These are phyloP conservation scores for Hypoxylon fragiforme DNA, from an alignment of 495 filamentous ascomycete species.

Conservation along the genomic window DNA sequence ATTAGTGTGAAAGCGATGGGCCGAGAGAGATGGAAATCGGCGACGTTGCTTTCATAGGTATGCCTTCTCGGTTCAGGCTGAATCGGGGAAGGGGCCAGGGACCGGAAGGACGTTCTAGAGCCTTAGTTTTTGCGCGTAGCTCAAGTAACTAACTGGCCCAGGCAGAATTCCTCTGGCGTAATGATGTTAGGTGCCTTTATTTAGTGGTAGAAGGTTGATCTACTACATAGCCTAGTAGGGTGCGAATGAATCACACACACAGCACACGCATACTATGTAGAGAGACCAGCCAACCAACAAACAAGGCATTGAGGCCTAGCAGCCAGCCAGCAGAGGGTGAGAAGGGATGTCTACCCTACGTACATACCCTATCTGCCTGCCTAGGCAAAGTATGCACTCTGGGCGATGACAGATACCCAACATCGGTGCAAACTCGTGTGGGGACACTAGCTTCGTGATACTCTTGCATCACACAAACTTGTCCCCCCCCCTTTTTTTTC, in stretches of 20 bases:
- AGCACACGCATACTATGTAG: too few relatives aligned
- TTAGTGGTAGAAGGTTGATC: too few relatives aligned
- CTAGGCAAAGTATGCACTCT: neutral
- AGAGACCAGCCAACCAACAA: too few relatives aligned
- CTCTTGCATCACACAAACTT: neutral
- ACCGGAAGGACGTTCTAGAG: slow-evolving; percentile 7
- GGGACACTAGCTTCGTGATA: neutral
- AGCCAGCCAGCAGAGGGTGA: too few relatives aligned
- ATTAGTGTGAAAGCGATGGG: slow-evolving; percentile 26
- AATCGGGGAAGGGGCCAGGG: slow-evolving; percentile 11
- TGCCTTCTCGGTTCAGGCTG: slow-evolving; percentile 20
- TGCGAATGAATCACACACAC: too few relatives aligned
- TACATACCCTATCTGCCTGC: neutral
- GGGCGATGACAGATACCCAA: slow-evolving; percentile 3
- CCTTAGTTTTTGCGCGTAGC: neutral
- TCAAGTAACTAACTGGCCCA: slow-evolving; percentile 2
- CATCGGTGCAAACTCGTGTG: neutral
- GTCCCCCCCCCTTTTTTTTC: too few relatives aligned
- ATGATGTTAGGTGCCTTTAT: too few relatives aligned
- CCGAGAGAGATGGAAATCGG: neutral
- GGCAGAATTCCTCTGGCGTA: neutral
- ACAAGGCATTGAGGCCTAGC: too few relatives aligned
- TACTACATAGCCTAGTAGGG: too few relatives aligned
- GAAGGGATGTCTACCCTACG: too few relatives aligned
- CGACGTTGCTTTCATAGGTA: neutral